Conservation (phyloP, 2,329 filamentous ascomycete species). For the Cladosporium sp. region DNA sequence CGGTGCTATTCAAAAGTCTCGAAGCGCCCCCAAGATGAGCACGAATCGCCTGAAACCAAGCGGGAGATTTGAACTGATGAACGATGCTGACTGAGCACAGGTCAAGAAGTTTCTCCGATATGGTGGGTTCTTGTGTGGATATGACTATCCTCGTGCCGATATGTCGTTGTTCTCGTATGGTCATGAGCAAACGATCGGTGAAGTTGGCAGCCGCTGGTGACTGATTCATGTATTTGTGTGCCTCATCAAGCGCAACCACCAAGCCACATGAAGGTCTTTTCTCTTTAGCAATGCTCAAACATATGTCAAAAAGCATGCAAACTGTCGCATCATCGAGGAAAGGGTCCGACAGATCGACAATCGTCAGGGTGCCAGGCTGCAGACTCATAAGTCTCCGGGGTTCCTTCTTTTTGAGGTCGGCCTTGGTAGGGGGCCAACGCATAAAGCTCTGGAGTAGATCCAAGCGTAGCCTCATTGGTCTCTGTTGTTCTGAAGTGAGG, state of each 20-base stretch:
- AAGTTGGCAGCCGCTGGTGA: slow-evolving; percentile 45
- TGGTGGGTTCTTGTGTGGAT: slow-evolving; percentile 71
- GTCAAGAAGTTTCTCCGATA: slow-evolving; percentile 64
- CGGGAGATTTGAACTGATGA: slow-evolving; percentile 64
- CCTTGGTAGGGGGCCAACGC: background rate
- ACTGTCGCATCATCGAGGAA: slow-evolving; percentile 55
- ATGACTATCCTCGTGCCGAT: slow-evolving; percentile 62
- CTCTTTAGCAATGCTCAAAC: slow-evolving; percentile 1
- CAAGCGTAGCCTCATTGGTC: background rate
- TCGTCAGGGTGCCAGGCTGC: slow-evolving; percentile 49
- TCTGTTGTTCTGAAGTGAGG: background rate
- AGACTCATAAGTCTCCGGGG: background rate
- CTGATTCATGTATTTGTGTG: slow-evolving; percentile 68
- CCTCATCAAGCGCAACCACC: slow-evolving; percentile 68
- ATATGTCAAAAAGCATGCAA: slow-evolving; percentile 9
- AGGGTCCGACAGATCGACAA: slow-evolving; percentile 68
- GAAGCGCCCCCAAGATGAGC: slow-evolving; percentile 45
- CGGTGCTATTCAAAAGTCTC: no score
- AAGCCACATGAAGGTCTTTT: slow-evolving; percentile 38
- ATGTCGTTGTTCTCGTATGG: slow-evolving; percentile 69
- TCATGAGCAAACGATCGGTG: slow-evolving; percentile 37
- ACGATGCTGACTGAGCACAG: slow-evolving; percentile 69
- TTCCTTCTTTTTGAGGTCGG: background rate
- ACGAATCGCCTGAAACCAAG: slow-evolving; percentile 51
- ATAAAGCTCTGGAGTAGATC: slow-evolving; percentile 5